These are phyloP conservation scores for Penicillium herquei DNA, from an alignment of 495 filamentous ascomycete species.

Conservation along the genomic window DNA sequence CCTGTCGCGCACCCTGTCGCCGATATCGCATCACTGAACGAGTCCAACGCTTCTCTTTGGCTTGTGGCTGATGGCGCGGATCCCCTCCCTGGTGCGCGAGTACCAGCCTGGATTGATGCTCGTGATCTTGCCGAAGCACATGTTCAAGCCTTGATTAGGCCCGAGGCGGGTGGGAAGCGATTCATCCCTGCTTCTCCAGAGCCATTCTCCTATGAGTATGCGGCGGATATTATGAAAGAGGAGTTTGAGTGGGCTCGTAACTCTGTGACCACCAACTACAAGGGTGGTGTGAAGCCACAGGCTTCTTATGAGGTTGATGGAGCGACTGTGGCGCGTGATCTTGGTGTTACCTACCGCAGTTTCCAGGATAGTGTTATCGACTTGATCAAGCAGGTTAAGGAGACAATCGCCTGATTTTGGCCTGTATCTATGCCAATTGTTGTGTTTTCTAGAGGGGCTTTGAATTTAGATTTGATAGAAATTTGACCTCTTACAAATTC, in stretches of 20 bases:
- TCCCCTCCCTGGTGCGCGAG: slow-evolving; percentile 28
- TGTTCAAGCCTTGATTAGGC: slow-evolving; percentile 33
- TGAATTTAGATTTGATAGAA: too few species aligned
- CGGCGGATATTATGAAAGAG: slow-evolving; percentile 33
- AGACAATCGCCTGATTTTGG: slow-evolving; percentile 37
- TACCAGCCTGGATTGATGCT: slow-evolving; percentile 45
- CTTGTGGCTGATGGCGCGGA: slow-evolving; percentile 25
- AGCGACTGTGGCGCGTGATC: slow-evolving; percentile 34
- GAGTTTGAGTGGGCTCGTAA: slow-evolving; percentile 29
- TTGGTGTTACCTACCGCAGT: slow-evolving; percentile 35
- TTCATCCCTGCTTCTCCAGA: slow-evolving; percentile 33
- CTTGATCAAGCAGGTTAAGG: slow-evolving; percentile 45
- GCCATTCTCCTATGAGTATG: slow-evolving; percentile 40
- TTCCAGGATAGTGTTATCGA: slow-evolving; percentile 41
- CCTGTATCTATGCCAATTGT: too few species aligned
- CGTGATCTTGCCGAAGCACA: slow-evolving; percentile 44
- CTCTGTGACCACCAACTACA: slow-evolving; percentile 26
- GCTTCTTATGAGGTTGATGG: slow-evolving; percentile 39
- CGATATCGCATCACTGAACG: slow-evolving; percentile 31
- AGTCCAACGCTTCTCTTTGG: slow-evolving; percentile 37
- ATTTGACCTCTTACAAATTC: too few species aligned
- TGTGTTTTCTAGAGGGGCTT: too few species aligned
- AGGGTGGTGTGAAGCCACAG: slow-evolving; percentile 24
- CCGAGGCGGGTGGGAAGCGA: slow-evolving; percentile 35
- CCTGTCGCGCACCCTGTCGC: slow-evolving; percentile 39